Evolutionary conservation across 1,284 basidiomycete genomes (phyloP), one percentile per base, ranked within the genome.

Genomic region (Sphaerobolus stellatus): DNA sequence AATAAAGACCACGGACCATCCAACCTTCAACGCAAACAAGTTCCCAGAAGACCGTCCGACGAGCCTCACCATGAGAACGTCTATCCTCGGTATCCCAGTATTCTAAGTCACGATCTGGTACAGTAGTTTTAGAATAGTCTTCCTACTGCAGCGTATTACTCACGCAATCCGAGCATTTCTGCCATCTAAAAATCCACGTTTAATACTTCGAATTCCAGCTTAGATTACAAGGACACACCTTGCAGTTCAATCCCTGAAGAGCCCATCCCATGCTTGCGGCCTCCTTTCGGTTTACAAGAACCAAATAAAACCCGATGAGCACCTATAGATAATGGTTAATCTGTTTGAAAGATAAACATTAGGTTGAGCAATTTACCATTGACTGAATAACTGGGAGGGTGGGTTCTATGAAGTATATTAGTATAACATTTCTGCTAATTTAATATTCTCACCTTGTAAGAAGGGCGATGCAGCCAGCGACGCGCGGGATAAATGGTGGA

Each of bases 91-190:
- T 36, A 31, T 49, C 52, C 52, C 52, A 54, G 28, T 54, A 54
- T 36, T 54, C 45, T 24, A 54, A 46, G 33, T 54, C 52, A n/a
- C 52, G 52, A 54, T 54, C 52, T 54, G 43, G 7, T 25, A 8
- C 16, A 13, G 33, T n/a, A n/a, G n/a, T n/a, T n/a, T n/a, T n/a
- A n/a, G n/a, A n/a, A n/a, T n/a, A 36, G 8, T 22, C 13, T 4
- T 43, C 5, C 7, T 8, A 31, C 20, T 48, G 16, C 41, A 9
- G 36, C 13, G 11, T 27, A 46, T 16, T 27, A 54, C 52, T 54
- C 30, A 54, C 52, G 52, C 33, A 54, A 38, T 5, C 52, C 52
- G 6, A 54, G 29, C 46, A 49, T 22, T 43, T 49, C 52, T 24
- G 52, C 52, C 34, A 54, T 31, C 52, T 54, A 27, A 14, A n/a